phyloP scores from a whole-genome alignment of 2,329 filamentous ascomycete genomes.

The Cordyceps militaris region DNA sequence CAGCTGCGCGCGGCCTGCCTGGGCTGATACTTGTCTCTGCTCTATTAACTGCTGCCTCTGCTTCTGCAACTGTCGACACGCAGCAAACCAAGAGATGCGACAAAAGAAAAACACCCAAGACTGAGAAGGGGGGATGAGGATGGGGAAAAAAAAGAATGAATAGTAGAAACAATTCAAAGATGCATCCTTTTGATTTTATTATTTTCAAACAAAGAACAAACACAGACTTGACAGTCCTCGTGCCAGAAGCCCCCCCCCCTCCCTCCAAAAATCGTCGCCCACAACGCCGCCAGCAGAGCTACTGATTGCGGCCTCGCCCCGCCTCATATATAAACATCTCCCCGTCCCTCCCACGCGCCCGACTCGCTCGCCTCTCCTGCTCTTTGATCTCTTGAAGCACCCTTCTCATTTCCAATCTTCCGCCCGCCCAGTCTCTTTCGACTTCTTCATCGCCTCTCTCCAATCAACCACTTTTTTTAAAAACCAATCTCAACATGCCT shows the following conservation, averaged over 20 bases:
- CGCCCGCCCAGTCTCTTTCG: neutral
- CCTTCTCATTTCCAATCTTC: conserved; percentile 18
- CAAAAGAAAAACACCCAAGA: neutral
- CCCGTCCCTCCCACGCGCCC: conserved; percentile 45
- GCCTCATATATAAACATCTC: conserved; percentile 56
- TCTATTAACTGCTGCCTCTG: neutral
- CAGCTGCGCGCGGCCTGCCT: neutral
- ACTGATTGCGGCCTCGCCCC: conserved; percentile 52
- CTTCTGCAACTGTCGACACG: neutral
- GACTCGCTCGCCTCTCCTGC: conserved; percentile 37
- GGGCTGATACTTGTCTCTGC: neutral
- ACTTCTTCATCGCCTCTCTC: conserved; percentile 13
- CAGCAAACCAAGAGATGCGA: neutral
- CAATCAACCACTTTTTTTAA: conserved; percentile 10
- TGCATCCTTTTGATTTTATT: neutral
- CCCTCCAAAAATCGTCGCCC: neutral
- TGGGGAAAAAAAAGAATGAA: neutral
- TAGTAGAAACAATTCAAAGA: neutral
- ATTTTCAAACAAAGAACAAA: neutral
- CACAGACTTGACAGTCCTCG: neutral
- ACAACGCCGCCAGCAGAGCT: conserved; percentile 17
- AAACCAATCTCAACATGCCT: conserved; percentile 41
- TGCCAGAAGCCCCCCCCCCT: neutral
- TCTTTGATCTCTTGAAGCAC: conserved; percentile 24
- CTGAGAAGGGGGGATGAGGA: too few species aligned